phyloP scores from a whole-genome alignment of 345 rosid genomes.

The Eucalyptus curtisii region DNA sequence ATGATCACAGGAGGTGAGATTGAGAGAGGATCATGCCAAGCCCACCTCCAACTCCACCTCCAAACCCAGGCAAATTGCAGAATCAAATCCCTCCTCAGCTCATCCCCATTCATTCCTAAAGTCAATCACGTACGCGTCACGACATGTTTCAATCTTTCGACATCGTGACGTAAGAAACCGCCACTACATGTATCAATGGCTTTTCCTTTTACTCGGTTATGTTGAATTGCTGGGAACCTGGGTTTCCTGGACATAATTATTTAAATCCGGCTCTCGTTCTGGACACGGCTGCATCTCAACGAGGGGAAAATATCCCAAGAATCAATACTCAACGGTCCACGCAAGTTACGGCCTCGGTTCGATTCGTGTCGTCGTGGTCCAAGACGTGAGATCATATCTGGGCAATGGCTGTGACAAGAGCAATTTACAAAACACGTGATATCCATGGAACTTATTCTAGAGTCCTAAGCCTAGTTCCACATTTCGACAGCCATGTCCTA shows the following conservation, averaged over 20 bases:
- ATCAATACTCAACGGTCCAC: neutral
- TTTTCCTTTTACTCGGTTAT: neutral
- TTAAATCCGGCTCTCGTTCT: neutral
- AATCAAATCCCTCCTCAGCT: neutral
- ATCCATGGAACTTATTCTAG: neutral
- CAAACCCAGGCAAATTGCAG: neutral
- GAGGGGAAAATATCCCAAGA: neutral
- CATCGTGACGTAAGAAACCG: neutral
- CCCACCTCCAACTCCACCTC: conserved; percentile 11
- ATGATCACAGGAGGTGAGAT: neutral
- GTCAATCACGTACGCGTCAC: neutral
- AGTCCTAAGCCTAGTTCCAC: neutral
- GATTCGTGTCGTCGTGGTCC: neutral
- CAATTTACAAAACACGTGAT: neutral
- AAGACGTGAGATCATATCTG: neutral
- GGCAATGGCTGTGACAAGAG: neutral
- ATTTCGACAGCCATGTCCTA: neutral
- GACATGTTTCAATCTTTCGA: neutral
- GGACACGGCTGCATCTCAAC: neutral
- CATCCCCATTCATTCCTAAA: neutral
- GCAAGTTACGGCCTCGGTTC: neutral
- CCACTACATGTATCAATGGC: neutral
- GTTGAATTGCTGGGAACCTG: neutral
- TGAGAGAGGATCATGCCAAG: neutral
- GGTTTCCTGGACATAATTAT: neutral